Conservation (phyloP, 1,284 basidiomycete species). For the Naganishia albida region DNA sequence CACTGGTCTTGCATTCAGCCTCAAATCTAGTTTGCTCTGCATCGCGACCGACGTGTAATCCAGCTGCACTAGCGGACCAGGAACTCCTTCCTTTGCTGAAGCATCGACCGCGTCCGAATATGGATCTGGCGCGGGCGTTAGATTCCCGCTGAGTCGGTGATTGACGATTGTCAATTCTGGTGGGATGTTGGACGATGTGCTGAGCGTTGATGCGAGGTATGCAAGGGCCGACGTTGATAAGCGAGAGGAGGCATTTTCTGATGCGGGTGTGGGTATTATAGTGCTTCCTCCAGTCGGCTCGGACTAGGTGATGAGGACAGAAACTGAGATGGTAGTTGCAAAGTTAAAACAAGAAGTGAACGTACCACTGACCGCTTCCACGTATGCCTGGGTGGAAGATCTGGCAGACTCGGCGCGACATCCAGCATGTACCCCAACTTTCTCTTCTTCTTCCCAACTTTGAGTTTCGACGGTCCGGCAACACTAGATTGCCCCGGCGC, state of each 20-base stretch:
- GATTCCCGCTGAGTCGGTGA: neutral
- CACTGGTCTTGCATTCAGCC: neutral
- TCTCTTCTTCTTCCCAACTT: slow-evolving; percentile 21
- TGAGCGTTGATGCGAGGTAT: slow-evolving; percentile 21
- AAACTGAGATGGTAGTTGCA: neutral
- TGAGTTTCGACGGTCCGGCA: neutral
- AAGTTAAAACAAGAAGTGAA: neutral
- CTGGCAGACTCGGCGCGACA: slow-evolving; percentile 18
- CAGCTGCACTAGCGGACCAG: slow-evolving; percentile 19
- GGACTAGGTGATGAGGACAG: neutral
- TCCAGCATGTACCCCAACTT: slow-evolving; percentile 26
- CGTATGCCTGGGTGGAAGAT: slow-evolving; percentile 23
- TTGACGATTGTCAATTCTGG: slow-evolving; percentile 18
- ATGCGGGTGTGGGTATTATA: no score
- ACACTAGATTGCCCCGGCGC: neutral
- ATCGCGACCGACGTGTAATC: slow-evolving; percentile 10
- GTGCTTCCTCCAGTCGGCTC: slow-evolving; percentile 1
- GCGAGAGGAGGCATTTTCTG: slow-evolving; percentile 5
- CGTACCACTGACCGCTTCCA: slow-evolving; percentile 23
- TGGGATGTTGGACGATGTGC: slow-evolving; percentile 14
- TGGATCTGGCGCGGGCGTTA: neutral
- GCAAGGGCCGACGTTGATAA: slow-evolving; percentile 17
- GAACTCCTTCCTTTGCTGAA: neutral
- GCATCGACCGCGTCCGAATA: neutral
- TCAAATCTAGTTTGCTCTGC: slow-evolving; percentile 14